Evolutionary conservation across 2,329 filamentous ascomycete genomes (phyloP).

Genomic region (Pyricularia pennisetigena): DNA sequence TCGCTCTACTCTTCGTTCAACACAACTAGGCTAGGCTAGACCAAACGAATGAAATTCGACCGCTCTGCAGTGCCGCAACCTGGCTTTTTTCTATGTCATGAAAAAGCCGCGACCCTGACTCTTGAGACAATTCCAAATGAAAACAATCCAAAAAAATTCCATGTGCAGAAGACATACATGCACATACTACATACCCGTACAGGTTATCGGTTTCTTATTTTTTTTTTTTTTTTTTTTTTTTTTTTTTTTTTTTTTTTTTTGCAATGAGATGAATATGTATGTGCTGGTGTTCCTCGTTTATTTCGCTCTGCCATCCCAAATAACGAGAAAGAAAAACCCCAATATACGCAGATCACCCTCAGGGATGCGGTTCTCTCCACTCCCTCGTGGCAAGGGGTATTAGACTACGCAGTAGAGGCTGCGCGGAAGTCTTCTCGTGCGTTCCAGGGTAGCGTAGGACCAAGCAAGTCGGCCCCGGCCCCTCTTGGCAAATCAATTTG

Average conservation of each 20-base stretch:
- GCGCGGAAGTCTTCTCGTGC: conserved; percentile 2
- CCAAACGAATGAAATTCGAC: neutral
- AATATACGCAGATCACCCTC: neutral
- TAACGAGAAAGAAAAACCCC: neutral
- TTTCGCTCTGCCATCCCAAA: neutral
- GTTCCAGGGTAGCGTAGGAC: neutral
- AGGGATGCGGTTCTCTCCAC: neutral
- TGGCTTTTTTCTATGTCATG: neutral
- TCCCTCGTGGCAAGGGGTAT: neutral
- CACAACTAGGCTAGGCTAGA: neutral
- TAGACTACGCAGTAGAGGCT: neutral
- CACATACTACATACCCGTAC: too few species aligned
- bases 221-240: too few species aligned
- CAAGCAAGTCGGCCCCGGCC: neutral
- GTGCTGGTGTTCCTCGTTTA: neutral
- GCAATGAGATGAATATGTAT: neutral
- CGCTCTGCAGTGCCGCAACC: neutral
- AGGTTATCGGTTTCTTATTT: too few species aligned
- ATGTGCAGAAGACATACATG: neutral
- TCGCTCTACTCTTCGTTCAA: neutral
- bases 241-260: too few species aligned
- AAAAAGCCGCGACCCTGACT: neutral
- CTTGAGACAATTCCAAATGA: neutral
- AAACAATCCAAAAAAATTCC: neutral
- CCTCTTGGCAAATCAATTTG: neutral